Conservation (phyloP, 805 yeast species). For the Hanseniaspora guilliermondii region DNA sequence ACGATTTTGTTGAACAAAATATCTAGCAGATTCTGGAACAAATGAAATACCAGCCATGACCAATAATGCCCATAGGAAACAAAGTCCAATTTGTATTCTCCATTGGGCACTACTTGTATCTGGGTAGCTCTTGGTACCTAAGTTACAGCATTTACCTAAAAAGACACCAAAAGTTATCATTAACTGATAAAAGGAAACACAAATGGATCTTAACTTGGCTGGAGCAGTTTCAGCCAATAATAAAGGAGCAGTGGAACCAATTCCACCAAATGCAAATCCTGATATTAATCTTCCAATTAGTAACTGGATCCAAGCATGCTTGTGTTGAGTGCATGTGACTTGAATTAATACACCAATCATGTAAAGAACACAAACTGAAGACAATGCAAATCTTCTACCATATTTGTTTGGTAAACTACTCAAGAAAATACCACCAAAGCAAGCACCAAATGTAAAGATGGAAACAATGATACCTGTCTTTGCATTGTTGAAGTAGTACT, state of each 20-base stretch:
- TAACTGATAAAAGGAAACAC: conserved; percentile 59
- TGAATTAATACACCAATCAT: conserved; percentile 57
- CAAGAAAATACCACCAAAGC: conserved; percentile 53
- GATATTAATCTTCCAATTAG: conserved; percentile 55
- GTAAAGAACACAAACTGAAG: conserved; percentile 49
- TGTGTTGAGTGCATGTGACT: conserved; percentile 33
- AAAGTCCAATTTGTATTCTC: conserved; percentile 60
- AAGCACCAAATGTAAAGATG: conserved; percentile 63
- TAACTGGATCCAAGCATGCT: conserved; percentile 53
- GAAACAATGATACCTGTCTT: conserved; percentile 48
- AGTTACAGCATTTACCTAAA: conserved; percentile 62
- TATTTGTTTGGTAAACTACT: conserved; percentile 47
- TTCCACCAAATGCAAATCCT: conserved; percentile 68
- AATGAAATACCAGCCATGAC: conserved; percentile 31
- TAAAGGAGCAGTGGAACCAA: conserved; percentile 64
- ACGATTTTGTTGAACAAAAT: conserved; percentile 40
- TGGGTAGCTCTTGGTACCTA: conserved; percentile 36
- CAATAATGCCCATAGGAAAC: conserved; percentile 35
- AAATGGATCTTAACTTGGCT: conserved; percentile 49
- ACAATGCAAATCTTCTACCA: conserved; percentile 55
- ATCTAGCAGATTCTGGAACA: conserved; percentile 70
- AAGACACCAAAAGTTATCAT: conserved; percentile 64
- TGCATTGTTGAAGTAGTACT: conserved; percentile 36
- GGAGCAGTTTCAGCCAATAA: conserved; percentile 38
- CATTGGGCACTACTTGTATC: conserved; percentile 41